Percentiles rank a stretch among this genome's conserved stretches.
Conservation (phyloP, 2,329 filamentous ascomycete species). For the Mariannaea elegans region DNA sequence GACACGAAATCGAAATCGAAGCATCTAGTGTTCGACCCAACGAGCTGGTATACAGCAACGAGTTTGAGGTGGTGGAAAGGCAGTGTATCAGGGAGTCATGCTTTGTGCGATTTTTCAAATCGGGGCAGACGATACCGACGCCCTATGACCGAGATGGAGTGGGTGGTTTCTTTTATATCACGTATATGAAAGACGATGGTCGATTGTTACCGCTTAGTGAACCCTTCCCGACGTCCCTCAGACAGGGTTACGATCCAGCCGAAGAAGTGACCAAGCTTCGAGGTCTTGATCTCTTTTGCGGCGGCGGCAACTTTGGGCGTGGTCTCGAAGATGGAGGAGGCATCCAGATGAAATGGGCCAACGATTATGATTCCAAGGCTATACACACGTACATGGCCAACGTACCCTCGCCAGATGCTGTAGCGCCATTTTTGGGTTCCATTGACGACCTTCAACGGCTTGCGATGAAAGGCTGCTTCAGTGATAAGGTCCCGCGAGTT, state of each 20-base stretch:
- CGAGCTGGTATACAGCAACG: conserved; percentile 65
- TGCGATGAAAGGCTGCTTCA: conserved; percentile 62
- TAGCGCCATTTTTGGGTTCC: conserved; percentile 73
- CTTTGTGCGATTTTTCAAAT: conserved; percentile 63
- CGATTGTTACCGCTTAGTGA: conserved; percentile 47
- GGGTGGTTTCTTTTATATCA: conserved; percentile 73
- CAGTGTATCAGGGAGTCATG: conserved; percentile 67
- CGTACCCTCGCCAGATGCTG: conserved; percentile 45
- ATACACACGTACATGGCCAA: conserved; percentile 82
- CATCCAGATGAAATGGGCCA: conserved; percentile 71
- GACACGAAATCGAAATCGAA: conserved; percentile 52
- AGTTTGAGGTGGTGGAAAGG: conserved; percentile 46
- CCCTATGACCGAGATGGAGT: conserved; percentile 74
- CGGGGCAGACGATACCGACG: conserved; percentile 56
- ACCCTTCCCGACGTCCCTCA: conserved; percentile 49
- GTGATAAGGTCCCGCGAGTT: conserved; percentile 60
- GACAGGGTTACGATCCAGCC: conserved; percentile 64
- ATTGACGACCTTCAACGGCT: conserved; percentile 72
- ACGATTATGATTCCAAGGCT: conserved; percentile 71
- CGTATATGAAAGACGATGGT: conserved; percentile 42
- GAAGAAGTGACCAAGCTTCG: conserved; percentile 52
- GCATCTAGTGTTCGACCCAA: conserved; percentile 55
- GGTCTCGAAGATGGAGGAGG: conserved; percentile 78
- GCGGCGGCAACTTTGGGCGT: conserved; percentile 79
- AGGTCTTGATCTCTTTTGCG: conserved; percentile 79